Conservation (phyloP, 352 stramenopile species). For the Pythium dissimile region DNA sequence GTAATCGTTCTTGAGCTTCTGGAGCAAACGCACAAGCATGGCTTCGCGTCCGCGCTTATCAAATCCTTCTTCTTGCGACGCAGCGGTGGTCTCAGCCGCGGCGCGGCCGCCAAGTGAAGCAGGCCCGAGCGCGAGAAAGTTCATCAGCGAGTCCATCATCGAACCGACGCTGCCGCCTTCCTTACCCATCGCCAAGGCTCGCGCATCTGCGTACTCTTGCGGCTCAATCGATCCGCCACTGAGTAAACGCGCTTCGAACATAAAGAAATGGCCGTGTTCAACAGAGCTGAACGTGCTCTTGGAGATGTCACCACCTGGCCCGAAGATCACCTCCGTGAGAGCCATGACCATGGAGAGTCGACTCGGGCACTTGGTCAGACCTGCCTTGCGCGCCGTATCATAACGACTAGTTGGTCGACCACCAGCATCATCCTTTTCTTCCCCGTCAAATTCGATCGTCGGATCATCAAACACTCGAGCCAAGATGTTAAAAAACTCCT, state of each 20-base stretch:
- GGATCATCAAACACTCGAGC: slow-evolving; percentile 77
- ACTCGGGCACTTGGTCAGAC: slow-evolving; percentile 72
- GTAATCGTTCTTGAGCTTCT: slow-evolving; percentile 77
- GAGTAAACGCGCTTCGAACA: slow-evolving; percentile 86
- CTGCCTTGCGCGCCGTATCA: slow-evolving; percentile 69
- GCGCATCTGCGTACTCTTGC: slow-evolving; percentile 76
- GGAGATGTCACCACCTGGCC: slow-evolving; percentile 30
- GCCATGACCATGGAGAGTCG: slow-evolving; percentile 81
- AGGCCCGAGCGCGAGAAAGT: slow-evolving; percentile 78
- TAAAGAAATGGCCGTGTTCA: slow-evolving; percentile 87
- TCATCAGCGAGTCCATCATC: slow-evolving; percentile 89
- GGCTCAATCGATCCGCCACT: slow-evolving; percentile 81
- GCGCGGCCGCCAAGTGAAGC: slow-evolving; percentile 37
- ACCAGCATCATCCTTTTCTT: slow-evolving; percentile 45
- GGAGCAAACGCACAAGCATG: slow-evolving; percentile 82
- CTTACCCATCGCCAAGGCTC: slow-evolving; percentile 49
- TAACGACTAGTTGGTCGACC: slow-evolving; percentile 62
- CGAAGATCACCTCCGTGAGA: slow-evolving; percentile 81
- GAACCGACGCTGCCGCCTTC: slow-evolving; percentile 35
- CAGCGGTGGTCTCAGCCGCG: slow-evolving; percentile 27
- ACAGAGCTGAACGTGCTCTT: slow-evolving; percentile 67
- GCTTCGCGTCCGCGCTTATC: slow-evolving; percentile 76
- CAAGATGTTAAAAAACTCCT: slow-evolving; percentile 80
- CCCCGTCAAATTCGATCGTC: slow-evolving; percentile 83
- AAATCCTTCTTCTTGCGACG: slow-evolving; percentile 79